Conservation (phyloP, 2,329 filamentous ascomycete species). For the Thermomyces lanuginosus region DNA sequence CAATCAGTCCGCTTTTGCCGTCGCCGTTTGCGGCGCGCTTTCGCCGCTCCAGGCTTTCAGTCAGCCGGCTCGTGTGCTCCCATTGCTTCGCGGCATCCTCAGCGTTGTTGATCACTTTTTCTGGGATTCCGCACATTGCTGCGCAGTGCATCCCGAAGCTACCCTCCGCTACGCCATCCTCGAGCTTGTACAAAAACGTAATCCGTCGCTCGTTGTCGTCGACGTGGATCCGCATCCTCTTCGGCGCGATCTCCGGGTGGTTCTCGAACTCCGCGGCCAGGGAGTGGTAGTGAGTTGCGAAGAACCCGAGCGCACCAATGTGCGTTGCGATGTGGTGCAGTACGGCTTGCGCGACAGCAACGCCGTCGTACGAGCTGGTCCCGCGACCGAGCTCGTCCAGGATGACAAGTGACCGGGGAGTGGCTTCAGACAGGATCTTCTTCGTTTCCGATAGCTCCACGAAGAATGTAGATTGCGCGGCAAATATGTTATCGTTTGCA, state of each 20-base stretch:
- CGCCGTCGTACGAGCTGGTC: conserved; percentile 88
- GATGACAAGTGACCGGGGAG: conserved; percentile 84
- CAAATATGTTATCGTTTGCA: conserved; percentile 98
- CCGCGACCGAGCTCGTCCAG: conserved; percentile 91
- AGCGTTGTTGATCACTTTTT: conserved; percentile 65
- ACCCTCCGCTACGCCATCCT: conserved; percentile 84
- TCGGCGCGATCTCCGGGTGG: conserved; percentile 73
- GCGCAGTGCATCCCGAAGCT: conserved; percentile 99
- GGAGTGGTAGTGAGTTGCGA: conserved; percentile 93
- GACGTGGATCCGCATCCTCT: conserved; percentile 88
- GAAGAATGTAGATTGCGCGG: conserved; percentile 94
- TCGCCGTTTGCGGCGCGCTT: too few relatives aligned
- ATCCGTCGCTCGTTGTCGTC: conserved; percentile 70
- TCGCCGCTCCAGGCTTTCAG: conserved; percentile 70
- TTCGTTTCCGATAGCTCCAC: conserved; percentile 95
- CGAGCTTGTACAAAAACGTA: conserved; percentile 91
- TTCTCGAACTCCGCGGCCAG: conserved; percentile 77
- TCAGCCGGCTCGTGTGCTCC: conserved; percentile 86
- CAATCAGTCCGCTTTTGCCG: conserved; percentile 71
- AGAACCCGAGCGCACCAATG: conserved; percentile 87
- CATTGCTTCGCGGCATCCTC: conserved; percentile 80
- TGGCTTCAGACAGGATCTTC: conserved; percentile 91
- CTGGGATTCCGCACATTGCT: conserved; percentile 87
- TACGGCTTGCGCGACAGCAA: conserved; percentile 90
- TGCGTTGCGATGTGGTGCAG: conserved; percentile 92